Conservation (phyloP, 1,284 basidiomycete genomes). For the Irpex lacteus region DNA sequence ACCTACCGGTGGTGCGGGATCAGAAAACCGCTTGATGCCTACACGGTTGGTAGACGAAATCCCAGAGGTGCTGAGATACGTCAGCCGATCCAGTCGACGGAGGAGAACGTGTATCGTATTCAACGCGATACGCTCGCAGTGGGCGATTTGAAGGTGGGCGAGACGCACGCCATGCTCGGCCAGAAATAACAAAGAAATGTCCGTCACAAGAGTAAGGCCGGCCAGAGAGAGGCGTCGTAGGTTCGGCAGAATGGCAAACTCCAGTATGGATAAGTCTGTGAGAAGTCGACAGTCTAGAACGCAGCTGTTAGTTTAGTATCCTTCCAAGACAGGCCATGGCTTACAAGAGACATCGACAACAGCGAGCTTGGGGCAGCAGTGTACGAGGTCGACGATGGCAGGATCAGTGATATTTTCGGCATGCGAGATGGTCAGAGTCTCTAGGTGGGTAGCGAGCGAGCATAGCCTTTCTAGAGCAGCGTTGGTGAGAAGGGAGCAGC, state of each 20-base stretch:
- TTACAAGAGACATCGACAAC: conserved; percentile 87
- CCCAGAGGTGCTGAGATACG: conserved; percentile 82
- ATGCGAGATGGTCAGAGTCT: conserved; percentile 82
- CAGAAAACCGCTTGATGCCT: conserved; percentile 81
- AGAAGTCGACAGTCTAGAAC: conserved; percentile 71
- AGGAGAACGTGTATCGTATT: conserved; percentile 77
- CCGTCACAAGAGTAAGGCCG: conserved; percentile 65
- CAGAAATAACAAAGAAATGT: conserved; percentile 63
- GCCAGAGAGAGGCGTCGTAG: conserved; percentile 82
- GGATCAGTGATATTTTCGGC: conserved; percentile 79
- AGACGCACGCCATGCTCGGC: conserved; percentile 66
- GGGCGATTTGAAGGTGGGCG: conserved; percentile 85
- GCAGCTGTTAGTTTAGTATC: conserved; percentile 2
- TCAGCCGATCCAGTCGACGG: conserved; percentile 60
- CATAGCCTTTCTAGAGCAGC: conserved; percentile 66
- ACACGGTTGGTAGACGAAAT: conserved; percentile 72
- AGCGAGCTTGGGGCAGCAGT: conserved; percentile 71
- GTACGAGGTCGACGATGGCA: conserved; percentile 70
- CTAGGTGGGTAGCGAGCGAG: conserved; percentile 74
- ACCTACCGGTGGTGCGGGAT: conserved; percentile 73
- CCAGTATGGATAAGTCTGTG: conserved; percentile 84
- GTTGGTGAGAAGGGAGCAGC: conserved; percentile 83
- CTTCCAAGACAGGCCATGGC: conserved; percentile 25
- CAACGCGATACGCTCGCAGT: conserved; percentile 82
- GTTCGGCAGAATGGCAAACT: conserved; percentile 71